Conservation (phyloP, 2,329 filamentous ascomycete species). For the Pseudohalonectria lignicola region DNA sequence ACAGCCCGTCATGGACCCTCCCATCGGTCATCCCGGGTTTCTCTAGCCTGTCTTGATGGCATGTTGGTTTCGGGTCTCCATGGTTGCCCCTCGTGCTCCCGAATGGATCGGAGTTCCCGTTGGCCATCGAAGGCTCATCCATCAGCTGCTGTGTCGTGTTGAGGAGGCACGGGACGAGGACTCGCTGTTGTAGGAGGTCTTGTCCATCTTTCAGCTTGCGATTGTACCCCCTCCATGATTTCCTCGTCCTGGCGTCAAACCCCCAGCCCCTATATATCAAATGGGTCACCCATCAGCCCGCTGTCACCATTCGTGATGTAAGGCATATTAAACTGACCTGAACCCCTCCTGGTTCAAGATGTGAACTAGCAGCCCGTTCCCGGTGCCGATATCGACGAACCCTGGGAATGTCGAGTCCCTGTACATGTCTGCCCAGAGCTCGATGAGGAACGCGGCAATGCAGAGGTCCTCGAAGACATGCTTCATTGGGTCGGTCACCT, state of each 20-base stretch:
- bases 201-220: conserved; percentile 10
- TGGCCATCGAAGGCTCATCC: no score
- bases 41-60: no score
- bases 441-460: conserved; percentile 86
- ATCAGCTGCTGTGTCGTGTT: no score
- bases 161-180: conserved; percentile 37
- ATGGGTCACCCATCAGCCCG: neutral
- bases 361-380: conserved; percentile 83
- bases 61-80: no score
- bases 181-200: conserved; percentile 28
- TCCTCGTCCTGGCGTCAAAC: conserved; percentile 79
- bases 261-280: conserved; percentile 78
- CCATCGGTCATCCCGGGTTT: no score
- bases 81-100: no score
- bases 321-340: conserved; percentile 7
- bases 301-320: neutral
- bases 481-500: conserved; percentile 77
- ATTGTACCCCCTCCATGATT: conserved; percentile 71
- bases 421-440: conserved; percentile 86
- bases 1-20: conserved; percentile 50
- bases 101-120: no score
- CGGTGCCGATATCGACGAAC: conserved; percentile 93
- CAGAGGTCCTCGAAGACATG: conserved; percentile 92
- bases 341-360: conserved; percentile 76
- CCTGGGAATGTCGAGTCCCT: conserved; percentile 53